phyloP scores from a whole-genome alignment of 768 basidiomycete genomes.

The Hortiboletus flavorubellus region DNA sequence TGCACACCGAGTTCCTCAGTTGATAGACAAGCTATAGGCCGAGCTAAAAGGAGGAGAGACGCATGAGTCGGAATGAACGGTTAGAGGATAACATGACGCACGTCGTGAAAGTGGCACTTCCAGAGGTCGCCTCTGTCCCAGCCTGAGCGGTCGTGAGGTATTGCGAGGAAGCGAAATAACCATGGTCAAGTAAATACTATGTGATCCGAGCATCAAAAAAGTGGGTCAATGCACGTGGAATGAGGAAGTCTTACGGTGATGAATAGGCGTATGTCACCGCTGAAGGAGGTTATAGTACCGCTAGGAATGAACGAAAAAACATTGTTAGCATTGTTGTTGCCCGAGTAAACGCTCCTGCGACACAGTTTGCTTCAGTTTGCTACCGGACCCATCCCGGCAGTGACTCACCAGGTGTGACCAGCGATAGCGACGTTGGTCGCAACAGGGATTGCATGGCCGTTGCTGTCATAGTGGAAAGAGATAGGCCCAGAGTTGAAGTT shows the following conservation, averaged over 20 bases:
- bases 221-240: neutral
- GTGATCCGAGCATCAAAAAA: neutral
- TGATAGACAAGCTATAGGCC: constrained; percentile 34
- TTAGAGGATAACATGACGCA: constrained; percentile 28
- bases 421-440: neutral
- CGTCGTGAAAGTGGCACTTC: constrained; percentile 54
- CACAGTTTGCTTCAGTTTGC: neutral
- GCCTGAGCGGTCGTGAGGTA: constrained; percentile 58
- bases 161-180: constrained; percentile 48
- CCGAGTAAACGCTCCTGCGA: neutral
- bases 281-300: neutral
- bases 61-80: neutral
- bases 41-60: constrained; percentile 30
- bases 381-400: neutral
- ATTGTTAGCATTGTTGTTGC: neutral
- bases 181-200: constrained; percentile 50
- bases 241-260: neutral
- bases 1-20: neutral
- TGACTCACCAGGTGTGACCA: neutral
- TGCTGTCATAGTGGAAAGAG: neutral
- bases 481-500: constrained; percentile 26
- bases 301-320: neutral
- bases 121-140: constrained; percentile 63
- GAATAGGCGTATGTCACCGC: neutral
- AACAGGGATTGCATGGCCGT: neutral